Base-by-base conservation (phyloP, 2,329 filamentous ascomycete genomes). In the Ilyonectria sp. region DNA sequence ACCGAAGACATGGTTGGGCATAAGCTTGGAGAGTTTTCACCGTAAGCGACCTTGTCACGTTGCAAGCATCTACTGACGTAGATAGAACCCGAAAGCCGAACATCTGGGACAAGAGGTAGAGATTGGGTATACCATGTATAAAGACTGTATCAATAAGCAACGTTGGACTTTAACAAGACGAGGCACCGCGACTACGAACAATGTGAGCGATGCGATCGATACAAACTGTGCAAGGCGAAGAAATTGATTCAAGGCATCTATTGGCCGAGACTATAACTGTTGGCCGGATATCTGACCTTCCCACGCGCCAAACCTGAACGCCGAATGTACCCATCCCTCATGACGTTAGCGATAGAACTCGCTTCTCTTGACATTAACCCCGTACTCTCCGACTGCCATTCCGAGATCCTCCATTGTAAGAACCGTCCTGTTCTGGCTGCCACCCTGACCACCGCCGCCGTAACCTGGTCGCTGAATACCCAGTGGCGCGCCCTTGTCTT, bases 371-470 rank as follows among this genome's bases (percentile, higher is more conserved):
- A 98, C 93, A 79, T 97, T 99, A 59, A 99, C 94, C 1, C 96
- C 96, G 79, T 98, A 99, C 85, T 99, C 96, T 35, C 93, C 93
- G 33, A 98, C 95, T 1, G 96, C 96, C 94, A 98, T 98, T 17
- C 96, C 96, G 75, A 99, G 82, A 80, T 99, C 96, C 83, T 99
- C 96, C 96, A 99, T 98, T 1, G 96, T 98, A 69, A 99, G 86
- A 62, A 99, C 95, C 19, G 96, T 98, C 70, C 94, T 88, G 71
- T 97, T 97, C 83, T 97, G 94, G 62, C 91, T 93, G 1, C 94
- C 93, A 31, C 95, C 94, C 76, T 94, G 93, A 0, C 95, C 95
- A 74, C 95, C 95, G 70, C 95, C 96, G 17, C 94, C 94, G 77
- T 91, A 95, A 1, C 93, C 93, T 26, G 93, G 90, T 57, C 93